Evolutionary conservation across 176 grass and related monocot genomes (phyloP), one percentile per base, ranked within the genome.

Genomic region (Lolium rigidum): DNA sequence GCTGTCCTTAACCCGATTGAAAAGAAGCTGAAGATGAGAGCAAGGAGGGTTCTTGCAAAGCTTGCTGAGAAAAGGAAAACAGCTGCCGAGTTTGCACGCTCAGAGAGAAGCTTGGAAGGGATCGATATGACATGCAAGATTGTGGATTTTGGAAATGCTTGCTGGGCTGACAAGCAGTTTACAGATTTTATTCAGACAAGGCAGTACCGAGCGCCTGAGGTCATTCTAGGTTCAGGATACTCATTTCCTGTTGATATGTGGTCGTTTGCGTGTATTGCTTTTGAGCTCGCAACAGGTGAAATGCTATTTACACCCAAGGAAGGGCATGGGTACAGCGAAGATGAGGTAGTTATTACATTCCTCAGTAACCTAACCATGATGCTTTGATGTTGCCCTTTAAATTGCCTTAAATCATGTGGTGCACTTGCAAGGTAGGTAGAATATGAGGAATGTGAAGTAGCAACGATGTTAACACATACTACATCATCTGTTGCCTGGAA

Each of bases 101-200:
- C 64, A 65, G 90, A 96, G 86, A 94, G 97, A 48, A 96, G 86
- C 70, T 94, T 99, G 80, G 92, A 95, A 77, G 93, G 86, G 82
- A 99, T 99, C 74, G 88, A 99, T 77, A 83, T 99, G 77, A 84
- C 82, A 89, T 99, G 94, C 63, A 99, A 99, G 92, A 90, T 99
- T 86, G 97, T 99, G 60, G 97, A 99, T 83, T 94, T 99, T 74
- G 97, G 97, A 67, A 99, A 99, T 83, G 97, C 97, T 82, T 99
- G 97, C 82, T 99, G 92, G 92, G 88, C 75, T 63, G 85, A 96
- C 86, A 99, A 94, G 70, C 92, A 96, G 70, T 99, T 93, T 85
- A 95, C 86, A 48, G 90, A 99, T 90, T 90, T 92, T 81, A 96
- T 99, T 78, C 97, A 99, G 79, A 99, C 94, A 86, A 94, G 97